Evolutionary conservation across 1,139 yeast species (phyloP).

Genomic region (Casaregolazyma suthepensis): DNA sequence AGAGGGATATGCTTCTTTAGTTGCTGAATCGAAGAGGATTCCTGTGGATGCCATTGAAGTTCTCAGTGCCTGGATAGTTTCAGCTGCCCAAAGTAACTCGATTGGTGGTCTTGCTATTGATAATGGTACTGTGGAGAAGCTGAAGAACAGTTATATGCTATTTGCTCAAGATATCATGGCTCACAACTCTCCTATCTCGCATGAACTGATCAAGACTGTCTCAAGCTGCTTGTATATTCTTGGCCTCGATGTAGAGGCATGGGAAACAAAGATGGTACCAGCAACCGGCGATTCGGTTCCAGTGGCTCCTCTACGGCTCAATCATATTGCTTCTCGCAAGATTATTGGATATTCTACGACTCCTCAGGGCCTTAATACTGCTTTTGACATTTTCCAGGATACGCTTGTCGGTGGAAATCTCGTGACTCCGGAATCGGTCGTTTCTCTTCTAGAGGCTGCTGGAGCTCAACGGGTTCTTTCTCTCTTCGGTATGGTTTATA

Average conservation of each 20-base stretch:
- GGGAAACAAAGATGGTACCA: constrained; percentile 10
- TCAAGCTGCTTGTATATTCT: constrained; percentile 12
- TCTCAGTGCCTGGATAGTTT: constrained; percentile 23
- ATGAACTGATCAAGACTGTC: constrained; percentile 9
- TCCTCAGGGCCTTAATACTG: constrained; percentile 18
- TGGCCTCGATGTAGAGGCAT: constrained; percentile 9
- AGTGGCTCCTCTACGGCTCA: constrained; percentile 2
- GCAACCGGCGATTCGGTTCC: background rate
- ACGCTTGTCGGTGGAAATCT: constrained; percentile 18
- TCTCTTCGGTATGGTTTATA: constrained; percentile 17
- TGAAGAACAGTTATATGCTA: constrained; percentile 15
- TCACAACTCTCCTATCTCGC: constrained; percentile 8
- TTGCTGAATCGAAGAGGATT: constrained; percentile 9
- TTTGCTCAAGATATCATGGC: constrained; percentile 18
- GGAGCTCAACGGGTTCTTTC: constrained; percentile 8
- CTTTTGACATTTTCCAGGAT: constrained; percentile 18
- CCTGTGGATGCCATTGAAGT: constrained; percentile 19
- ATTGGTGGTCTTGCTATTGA: constrained; percentile 24
- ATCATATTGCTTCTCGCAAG: constrained; percentile 14
- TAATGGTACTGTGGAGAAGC: constrained; percentile 15
- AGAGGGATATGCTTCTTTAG: constrained; percentile 6
- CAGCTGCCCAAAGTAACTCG: constrained; percentile 17
- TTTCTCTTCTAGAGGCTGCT: constrained; percentile 22
- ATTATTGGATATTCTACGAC: constrained; percentile 23
- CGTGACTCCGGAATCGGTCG: constrained; percentile 22